A percentile compares a stretch with the other conserved stretches of the same genome.
These are phyloP conservation scores for Pyrrhoderma lamaoense DNA, from an alignment of 1,284 basidiomycete species.

Conservation along the genomic window DNA sequence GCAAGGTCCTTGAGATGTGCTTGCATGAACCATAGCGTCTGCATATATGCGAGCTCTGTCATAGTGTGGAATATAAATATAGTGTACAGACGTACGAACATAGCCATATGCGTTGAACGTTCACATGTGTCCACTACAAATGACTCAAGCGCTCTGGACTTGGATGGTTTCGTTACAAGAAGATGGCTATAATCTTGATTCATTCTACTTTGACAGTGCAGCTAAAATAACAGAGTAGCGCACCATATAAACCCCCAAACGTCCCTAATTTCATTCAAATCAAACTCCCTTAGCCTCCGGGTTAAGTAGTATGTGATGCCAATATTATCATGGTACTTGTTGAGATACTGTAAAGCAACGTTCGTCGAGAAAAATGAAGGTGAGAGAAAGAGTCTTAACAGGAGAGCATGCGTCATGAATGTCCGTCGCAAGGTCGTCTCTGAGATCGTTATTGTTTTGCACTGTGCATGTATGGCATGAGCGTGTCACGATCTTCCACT, in stretches of 20 bases:
- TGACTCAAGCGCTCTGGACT: constrained; percentile 84
- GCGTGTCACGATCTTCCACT: background rate
- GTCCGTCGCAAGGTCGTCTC: background rate
- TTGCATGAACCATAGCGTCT: constrained; percentile 99
- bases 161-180: constrained; percentile 82
- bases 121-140: constrained; percentile 85
- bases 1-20: constrained; percentile 87
- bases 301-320: constrained; percentile 96
- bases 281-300: constrained; percentile 69
- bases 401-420: constrained; percentile 52
- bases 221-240: constrained; percentile 21
- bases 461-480: background rate
- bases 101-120: constrained; percentile 87
- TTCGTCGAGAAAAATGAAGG: constrained; percentile 88
- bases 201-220: constrained; percentile 1
- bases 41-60: background rate
- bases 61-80: background rate
- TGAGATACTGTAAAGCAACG: constrained; percentile 85
- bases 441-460: constrained; percentile 1
- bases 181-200: constrained; percentile 59
- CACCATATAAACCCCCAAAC: constrained; percentile 97
- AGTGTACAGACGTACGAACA: constrained; percentile 71
- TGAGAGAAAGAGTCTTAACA: constrained; percentile 83
- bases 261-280: constrained; percentile 78
- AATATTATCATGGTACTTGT: constrained; percentile 85